phyloP scores from a whole-genome alignment of 2,329 filamentous ascomycete species.

The Scorias spongiosa region DNA sequence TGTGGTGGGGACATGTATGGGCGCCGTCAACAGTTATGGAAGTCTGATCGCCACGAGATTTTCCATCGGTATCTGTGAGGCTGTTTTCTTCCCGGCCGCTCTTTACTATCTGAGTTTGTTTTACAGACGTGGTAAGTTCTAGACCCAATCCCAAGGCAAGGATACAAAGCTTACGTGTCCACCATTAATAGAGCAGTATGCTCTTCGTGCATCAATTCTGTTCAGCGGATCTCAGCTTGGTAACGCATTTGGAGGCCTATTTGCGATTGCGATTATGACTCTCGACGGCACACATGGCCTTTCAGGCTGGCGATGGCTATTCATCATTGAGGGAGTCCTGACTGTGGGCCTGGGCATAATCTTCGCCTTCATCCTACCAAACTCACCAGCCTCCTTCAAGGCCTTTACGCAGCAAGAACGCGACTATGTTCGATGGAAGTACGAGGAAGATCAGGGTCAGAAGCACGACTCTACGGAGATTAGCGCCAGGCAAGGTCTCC shows the following conservation, averaged over 20 bases:
- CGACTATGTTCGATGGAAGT: slow-evolving; percentile 9
- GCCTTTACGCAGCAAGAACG: slow-evolving; percentile 7
- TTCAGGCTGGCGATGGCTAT: slow-evolving; percentile 19
- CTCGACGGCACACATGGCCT: slow-evolving; percentile 18
- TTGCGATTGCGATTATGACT: slow-evolving; percentile 10
- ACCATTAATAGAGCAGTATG: slow-evolving; percentile 16
- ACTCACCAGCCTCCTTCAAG: slow-evolving; percentile 8
- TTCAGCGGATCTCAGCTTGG: slow-evolving; percentile 23
- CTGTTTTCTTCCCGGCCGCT: slow-evolving; percentile 24
- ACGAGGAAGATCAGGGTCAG: slow-evolving; percentile 9
- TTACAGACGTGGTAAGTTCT: slow-evolving; percentile 20
- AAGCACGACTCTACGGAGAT: slow-evolving; percentile 8
- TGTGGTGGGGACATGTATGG: slow-evolving; percentile 4
- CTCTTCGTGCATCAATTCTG: slow-evolving; percentile 22
- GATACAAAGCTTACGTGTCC: not conserved
- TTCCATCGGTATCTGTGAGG: slow-evolving; percentile 22
- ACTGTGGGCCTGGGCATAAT: slow-evolving; percentile 10
- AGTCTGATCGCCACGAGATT: slow-evolving; percentile 22
- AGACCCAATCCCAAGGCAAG: slow-evolving; percentile 1
- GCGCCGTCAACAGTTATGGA: slow-evolving; percentile 19
- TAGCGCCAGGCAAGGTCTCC: slow-evolving; percentile 8
- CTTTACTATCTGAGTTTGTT: slow-evolving; percentile 28
- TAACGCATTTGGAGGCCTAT: slow-evolving; percentile 12
- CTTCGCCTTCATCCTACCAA: slow-evolving; percentile 9
- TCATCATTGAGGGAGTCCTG: slow-evolving; percentile 10